phyloP scores from a whole-genome alignment of 2,329 filamentous ascomycete species.

The Trichoderma arundinaceum region DNA sequence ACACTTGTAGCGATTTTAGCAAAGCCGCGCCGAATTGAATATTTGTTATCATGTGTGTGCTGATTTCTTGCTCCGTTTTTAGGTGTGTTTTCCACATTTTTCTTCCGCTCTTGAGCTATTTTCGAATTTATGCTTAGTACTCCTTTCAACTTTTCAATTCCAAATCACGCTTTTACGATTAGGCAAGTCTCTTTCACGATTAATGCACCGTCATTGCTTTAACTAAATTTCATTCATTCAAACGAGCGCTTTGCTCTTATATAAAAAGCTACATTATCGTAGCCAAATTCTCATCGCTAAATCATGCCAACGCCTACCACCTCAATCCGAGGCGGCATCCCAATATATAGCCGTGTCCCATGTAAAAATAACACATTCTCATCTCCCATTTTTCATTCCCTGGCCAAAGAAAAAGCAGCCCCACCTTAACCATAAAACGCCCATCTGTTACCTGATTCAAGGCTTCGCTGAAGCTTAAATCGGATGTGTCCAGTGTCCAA shows the following conservation, averaged over 20 bases:
- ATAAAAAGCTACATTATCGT: not conserved
- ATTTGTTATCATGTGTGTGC: too few species aligned
- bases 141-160: not conserved
- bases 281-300: not conserved
- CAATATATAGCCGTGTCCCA: not conserved
- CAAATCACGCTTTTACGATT: not conserved
- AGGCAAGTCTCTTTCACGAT: not conserved
- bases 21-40: too few species aligned
- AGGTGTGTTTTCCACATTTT: too few species aligned
- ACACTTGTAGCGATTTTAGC: not conserved
- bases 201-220: not conserved
- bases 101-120: too few species aligned
- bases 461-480: conserved; percentile 2
- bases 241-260: not conserved
- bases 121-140: not conserved
- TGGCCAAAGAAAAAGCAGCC: not conserved
- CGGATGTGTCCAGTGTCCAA: not conserved
- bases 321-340: not conserved
- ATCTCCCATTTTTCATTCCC: conserved; percentile 8
- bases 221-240: not conserved
- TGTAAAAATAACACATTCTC: not conserved
- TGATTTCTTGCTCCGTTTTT: too few species aligned
- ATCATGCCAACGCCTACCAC: conserved; percentile 1
- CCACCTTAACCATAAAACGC: not conserved
- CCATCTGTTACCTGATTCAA: not conserved